Percentiles rank a stretch among this genome's conserved stretches.
Conservation (phyloP, 257 asterid species). For the Fraxinus americana region DNA sequence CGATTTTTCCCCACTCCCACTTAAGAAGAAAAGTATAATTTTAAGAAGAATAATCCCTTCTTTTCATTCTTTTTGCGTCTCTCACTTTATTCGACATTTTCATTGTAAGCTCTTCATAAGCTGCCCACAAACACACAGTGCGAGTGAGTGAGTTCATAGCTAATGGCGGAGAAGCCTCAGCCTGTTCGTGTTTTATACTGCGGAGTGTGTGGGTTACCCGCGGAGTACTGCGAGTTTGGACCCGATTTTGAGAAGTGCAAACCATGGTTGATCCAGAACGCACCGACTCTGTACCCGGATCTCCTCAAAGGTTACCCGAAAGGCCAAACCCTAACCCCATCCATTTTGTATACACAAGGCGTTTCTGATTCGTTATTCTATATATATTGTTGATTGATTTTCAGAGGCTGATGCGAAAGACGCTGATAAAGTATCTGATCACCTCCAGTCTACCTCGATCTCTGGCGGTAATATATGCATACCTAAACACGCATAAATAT, state of each 20-base stretch:
- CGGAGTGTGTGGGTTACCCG: slow-evolving; percentile 84
- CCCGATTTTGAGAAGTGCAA: slow-evolving; percentile 91
- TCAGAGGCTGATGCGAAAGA: slow-evolving; percentile 63
- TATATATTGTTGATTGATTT: slow-evolving; percentile 4
- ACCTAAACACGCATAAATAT: neutral
- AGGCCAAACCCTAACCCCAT: slow-evolving; percentile 24
- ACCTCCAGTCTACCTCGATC: slow-evolving; percentile 82
- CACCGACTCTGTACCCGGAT: slow-evolving; percentile 77
- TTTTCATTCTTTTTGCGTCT: too few species aligned
- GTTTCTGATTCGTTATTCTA: neutral
- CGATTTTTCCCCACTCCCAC: too few species aligned
- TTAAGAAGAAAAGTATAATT: too few species aligned
- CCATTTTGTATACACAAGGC: neutral
- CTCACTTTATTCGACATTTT: too few species aligned
- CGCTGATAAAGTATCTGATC: slow-evolving; percentile 69
- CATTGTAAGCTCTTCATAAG: neutral
- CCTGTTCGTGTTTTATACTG: slow-evolving; percentile 72
- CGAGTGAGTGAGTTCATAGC: slow-evolving; percentile 21
- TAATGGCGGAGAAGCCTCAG: slow-evolving; percentile 82
- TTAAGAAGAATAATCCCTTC: too few species aligned
- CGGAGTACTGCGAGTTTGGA: slow-evolving; percentile 95
- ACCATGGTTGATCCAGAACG: slow-evolving; percentile 89
- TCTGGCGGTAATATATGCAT: slow-evolving; percentile 52
- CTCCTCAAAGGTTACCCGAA: slow-evolving; percentile 63
- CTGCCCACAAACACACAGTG: slow-evolving; percentile 16